Conservation (phyloP, 2,329 filamentous ascomycete genomes). For the Aspergillus udagawae region DNA sequence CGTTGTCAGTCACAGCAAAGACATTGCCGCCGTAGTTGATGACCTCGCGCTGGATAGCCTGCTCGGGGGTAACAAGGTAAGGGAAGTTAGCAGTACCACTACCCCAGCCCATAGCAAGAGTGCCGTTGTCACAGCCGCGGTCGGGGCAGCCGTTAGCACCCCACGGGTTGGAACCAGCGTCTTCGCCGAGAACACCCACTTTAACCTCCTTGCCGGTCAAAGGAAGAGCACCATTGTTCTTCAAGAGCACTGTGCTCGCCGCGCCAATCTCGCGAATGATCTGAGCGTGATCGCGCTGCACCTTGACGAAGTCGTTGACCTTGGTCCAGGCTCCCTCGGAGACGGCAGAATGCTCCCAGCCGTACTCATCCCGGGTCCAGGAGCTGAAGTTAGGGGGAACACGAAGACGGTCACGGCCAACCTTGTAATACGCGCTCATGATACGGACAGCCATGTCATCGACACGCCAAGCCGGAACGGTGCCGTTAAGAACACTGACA, state of each 20-base stretch:
- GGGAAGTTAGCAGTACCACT: slow-evolving; percentile 59
- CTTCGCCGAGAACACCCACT: slow-evolving; percentile 74
- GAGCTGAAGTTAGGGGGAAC: slow-evolving; percentile 77
- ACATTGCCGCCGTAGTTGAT: slow-evolving; percentile 64
- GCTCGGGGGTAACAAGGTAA: slow-evolving; percentile 59
- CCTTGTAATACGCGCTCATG: slow-evolving; percentile 62
- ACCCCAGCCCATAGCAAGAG: slow-evolving; percentile 61
- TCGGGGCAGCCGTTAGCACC: slow-evolving; percentile 79
- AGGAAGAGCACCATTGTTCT: slow-evolving; percentile 74
- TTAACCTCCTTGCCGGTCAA: slow-evolving; percentile 71
- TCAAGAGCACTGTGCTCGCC: slow-evolving; percentile 81
- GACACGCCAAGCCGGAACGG: slow-evolving; percentile 77
- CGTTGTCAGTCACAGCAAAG: slow-evolving; percentile 56
- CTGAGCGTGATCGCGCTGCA: slow-evolving; percentile 67
- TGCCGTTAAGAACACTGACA: slow-evolving; percentile 81
- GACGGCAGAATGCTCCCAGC: slow-evolving; percentile 62
- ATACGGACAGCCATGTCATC: slow-evolving; percentile 91
- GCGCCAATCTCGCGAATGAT: slow-evolving; percentile 74
- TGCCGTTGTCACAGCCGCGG: slow-evolving; percentile 59
- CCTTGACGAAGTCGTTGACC: slow-evolving; percentile 79
- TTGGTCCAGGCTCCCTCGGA: slow-evolving; percentile 56
- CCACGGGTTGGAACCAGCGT: slow-evolving; percentile 68
- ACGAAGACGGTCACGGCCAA: slow-evolving; percentile 51
- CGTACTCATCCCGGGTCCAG: slow-evolving; percentile 76
- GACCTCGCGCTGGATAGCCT: slow-evolving; percentile 63